Conservation (phyloP, 305 asterid genomes). For the Fraxinus sp. region DNA sequence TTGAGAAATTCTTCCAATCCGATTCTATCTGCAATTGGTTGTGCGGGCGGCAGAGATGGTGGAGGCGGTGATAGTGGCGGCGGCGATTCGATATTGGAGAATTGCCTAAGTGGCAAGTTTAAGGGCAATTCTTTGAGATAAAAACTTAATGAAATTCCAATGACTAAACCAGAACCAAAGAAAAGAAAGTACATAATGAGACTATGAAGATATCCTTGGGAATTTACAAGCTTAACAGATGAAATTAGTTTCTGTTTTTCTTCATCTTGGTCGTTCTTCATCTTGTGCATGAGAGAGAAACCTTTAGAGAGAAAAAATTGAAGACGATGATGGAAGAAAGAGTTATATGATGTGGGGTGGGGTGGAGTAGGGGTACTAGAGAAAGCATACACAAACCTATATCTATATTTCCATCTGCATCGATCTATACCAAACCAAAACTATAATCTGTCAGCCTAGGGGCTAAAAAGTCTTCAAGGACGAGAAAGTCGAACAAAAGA, state of each 20-base stretch:
- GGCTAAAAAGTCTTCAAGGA: neutral
- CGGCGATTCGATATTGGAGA: neutral
- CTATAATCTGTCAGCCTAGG: neutral
- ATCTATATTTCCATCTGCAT: neutral
- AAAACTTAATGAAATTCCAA: constrained; percentile 53
- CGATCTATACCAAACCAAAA: neutral
- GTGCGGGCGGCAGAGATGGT: neutral
- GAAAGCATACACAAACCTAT: neutral
- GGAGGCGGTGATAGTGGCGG: neutral
- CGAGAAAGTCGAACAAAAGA: neutral
- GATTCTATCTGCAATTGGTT: neutral
- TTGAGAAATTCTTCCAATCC: constrained; percentile 35
- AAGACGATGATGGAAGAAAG: neutral
- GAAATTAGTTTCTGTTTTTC: constrained; percentile 34
- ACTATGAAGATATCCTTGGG: constrained; percentile 35
- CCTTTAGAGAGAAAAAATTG: neutral
- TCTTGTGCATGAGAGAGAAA: neutral
- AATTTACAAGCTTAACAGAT: neutral
- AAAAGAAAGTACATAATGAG: constrained; percentile 48
- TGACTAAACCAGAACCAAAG: constrained; percentile 65
- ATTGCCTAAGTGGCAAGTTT: constrained; percentile 36
- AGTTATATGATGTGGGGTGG: neutral
- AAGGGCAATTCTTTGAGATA: constrained; percentile 45
- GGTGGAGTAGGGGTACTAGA: neutral
- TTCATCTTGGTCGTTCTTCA: constrained; percentile 27